phyloP scores from a whole-genome alignment of 2,329 filamentous ascomycete species.

The Epichloe uncinata region DNA sequence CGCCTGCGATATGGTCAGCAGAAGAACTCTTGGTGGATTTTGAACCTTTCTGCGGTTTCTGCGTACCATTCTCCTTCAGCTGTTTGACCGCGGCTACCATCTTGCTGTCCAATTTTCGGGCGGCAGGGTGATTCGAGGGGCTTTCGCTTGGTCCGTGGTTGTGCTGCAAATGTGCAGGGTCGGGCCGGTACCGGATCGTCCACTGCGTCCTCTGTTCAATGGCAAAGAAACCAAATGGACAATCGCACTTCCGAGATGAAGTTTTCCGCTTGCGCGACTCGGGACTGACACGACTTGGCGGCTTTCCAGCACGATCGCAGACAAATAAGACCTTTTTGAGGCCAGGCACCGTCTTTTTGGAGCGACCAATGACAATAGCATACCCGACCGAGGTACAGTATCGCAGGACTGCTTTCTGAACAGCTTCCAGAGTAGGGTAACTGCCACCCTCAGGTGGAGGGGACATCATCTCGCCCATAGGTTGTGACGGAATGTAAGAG shows the following conservation, averaged over 20 bases:
- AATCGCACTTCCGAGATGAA: conserved; percentile 55
- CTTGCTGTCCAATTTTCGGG: conserved; percentile 51
- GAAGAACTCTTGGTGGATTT: conserved; percentile 4
- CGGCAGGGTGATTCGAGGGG: conserved; percentile 51
- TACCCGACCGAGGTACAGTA: conserved; percentile 56
- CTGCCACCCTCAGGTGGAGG: conserved; percentile 50
- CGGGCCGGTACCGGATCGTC: conserved; percentile 51
- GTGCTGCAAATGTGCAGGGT: conserved; percentile 42
- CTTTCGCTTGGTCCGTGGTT: conserved; percentile 56
- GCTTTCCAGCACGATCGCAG: conserved; percentile 51
- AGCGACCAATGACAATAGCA: conserved; percentile 53
- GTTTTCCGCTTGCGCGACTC: conserved; percentile 53
- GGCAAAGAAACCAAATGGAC: conserved; percentile 56
- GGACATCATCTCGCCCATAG: conserved; percentile 48
- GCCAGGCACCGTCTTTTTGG: conserved; percentile 54
- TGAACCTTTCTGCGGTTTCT: conserved; percentile 3
- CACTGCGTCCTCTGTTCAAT: conserved; percentile 55
- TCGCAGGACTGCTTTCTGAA: conserved; percentile 49
- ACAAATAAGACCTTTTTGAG: conserved; percentile 56
- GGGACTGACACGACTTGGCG: conserved; percentile 46
- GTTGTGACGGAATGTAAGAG: conserved; percentile 38
- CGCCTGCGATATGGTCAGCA: conserved; percentile 28
- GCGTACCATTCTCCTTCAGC: conserved; percentile 51
- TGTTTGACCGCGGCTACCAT: conserved; percentile 55
- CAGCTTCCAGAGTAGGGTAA: conserved; percentile 49